These are phyloP conservation scores for Nematodospora valgi DNA, from an alignment of 805 yeast genomes.

Conservation along the genomic window DNA sequence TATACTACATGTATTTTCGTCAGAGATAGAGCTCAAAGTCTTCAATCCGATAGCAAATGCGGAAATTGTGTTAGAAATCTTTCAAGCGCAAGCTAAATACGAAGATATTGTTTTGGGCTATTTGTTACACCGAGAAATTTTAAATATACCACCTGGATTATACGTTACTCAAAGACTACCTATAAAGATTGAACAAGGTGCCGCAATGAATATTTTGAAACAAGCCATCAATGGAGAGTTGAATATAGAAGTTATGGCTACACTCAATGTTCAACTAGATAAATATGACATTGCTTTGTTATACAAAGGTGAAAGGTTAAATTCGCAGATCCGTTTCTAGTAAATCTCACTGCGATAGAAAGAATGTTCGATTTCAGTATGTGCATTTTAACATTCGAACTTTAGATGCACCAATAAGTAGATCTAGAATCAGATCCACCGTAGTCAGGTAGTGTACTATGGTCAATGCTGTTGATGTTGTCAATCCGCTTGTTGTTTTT, in stretches of 20 bases:
- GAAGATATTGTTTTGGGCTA: conserved; percentile 47
- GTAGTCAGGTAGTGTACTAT: too few species aligned
- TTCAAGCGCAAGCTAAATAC: conserved; percentile 46
- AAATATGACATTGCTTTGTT: conserved; percentile 38
- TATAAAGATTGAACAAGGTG: conserved; percentile 41
- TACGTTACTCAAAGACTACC: conserved; percentile 50
- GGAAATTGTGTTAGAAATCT: conserved; percentile 39
- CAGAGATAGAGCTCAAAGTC: conserved; percentile 52
- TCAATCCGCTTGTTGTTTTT: too few species aligned
- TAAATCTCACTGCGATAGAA: background rate
- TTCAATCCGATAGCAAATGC: conserved; percentile 52
- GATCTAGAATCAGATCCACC: too few species aligned
- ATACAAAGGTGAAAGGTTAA: conserved; percentile 44
- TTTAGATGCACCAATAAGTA: too few species aligned
- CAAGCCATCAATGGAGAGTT: conserved; percentile 51
- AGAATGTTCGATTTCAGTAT: too few species aligned
- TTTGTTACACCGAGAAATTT: conserved; percentile 35
- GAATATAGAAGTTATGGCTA: conserved; percentile 44
- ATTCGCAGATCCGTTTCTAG: conserved; percentile 36
- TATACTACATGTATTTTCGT: conserved; percentile 52
- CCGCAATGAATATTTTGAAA: conserved; percentile 47
- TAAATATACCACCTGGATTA: conserved; percentile 51
- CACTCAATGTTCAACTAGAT: conserved; percentile 37
- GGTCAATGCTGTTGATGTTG: too few species aligned
- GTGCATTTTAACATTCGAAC: too few species aligned